A percentile compares a stretch with the other conserved stretches of the same genome.
phyloP scores from a whole-genome alignment of 768 basidiomycete species.

The Auricularia sp. region DNA sequence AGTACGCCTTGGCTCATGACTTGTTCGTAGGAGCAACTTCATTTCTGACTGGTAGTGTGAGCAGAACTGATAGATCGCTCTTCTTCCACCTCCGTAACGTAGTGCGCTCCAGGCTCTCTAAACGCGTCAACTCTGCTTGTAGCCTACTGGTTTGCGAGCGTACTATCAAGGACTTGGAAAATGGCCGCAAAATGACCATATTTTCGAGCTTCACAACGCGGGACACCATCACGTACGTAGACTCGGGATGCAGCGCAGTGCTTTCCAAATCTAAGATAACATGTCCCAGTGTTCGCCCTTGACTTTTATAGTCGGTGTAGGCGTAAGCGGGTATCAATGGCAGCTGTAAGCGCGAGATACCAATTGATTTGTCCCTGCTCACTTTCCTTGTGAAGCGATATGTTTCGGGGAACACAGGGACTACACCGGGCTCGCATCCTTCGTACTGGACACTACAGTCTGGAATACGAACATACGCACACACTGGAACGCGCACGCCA shows the following conservation, averaged over 20 bases:
- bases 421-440: neutral
- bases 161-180: too few relatives aligned
- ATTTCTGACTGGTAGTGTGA: too few relatives aligned
- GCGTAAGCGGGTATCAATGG: constrained; percentile 4
- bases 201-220: neutral
- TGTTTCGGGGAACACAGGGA: neutral
- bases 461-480: neutral
- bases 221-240: constrained; percentile 4
- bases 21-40: too few relatives aligned
- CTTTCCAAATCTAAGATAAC: neutral
- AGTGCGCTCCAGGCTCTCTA: too few relatives aligned
- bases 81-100: too few relatives aligned
- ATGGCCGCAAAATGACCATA: neutral
- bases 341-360: neutral
- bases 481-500: neutral
- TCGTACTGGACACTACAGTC: neutral
- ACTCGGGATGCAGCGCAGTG: neutral
- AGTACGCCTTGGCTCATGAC: too few relatives aligned
- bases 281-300: neutral
- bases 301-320: constrained; percentile 6
- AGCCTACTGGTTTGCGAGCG: too few relatives aligned
- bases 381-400: too few relatives aligned
- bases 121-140: too few relatives aligned
- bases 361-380: neutral
- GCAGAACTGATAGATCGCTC: too few relatives aligned